Evolutionary conservation across 305 asterid genomes (phyloP), one percentile per base, ranked within the genome.

Genomic region (Fraxinus albicans): DNA sequence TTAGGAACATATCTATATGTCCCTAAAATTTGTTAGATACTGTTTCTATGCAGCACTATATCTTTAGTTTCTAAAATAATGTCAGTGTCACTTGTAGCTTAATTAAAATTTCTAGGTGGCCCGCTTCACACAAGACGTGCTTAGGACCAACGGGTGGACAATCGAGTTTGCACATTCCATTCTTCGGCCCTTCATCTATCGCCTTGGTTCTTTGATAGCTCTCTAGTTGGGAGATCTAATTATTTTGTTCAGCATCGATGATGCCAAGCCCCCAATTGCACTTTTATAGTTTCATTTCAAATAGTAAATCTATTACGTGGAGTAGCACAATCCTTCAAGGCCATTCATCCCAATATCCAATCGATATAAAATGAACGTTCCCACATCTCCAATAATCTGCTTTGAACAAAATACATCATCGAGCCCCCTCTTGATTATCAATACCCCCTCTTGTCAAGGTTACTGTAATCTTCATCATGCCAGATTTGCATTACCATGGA

Each of bases 1-100:
- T 74, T 36, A 34, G 85, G 85, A 80, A 85, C 90, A 80, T 27
- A 76, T 27, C 42, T 15, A 29, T 15, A n/a, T 33, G 42, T 70
- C 44, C 76, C 25, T 33, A 29, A 33, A 70, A 70, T 70, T 70
- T 33, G 23, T 33, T 70, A 70, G 76, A 70, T 70, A 31, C 8
- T 70, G 23, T 70, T 29, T 27, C 75, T 15, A 50, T 50, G 60
- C 21, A 15, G 21, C 60, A 50, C n/a, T 0, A 4, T 70, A 70
- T 69, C 19, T 25, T 29, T 10, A 29, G 38, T 69, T 69, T 69
- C 75, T 29, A 69, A 69, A 29, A 29, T 31, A 70, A 29, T 29
- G 40, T 29, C 17, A 70, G 42, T 31, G 9, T 70, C 19, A 31
- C 13, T 31, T n/a, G 21, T 70, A 2, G 19, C 1, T 69, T 4